Evolutionary conservation across 805 yeast genomes (phyloP).

Genomic region (Vanderwaltozyma yarrowii): DNA sequence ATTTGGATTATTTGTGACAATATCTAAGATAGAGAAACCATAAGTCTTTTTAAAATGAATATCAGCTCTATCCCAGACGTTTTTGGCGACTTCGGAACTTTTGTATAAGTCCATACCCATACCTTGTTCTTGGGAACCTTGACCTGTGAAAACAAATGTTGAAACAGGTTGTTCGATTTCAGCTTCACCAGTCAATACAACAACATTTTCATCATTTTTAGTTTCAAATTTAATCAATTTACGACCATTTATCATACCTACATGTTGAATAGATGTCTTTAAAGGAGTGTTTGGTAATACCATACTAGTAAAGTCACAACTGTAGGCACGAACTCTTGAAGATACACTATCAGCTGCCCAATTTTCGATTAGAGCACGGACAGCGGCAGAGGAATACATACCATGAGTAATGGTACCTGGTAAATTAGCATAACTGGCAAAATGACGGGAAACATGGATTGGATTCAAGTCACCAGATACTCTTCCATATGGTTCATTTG

Average conservation of each 20-base stretch:
- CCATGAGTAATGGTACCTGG: constrained; percentile 99
- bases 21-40: constrained; percentile 94
- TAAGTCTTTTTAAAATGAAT: constrained; percentile 83
- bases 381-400: constrained; percentile 95
- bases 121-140: constrained; percentile 99
- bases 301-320: constrained; percentile 89
- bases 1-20: constrained; percentile 91
- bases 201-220: constrained; percentile 68
- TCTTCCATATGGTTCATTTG: constrained; percentile 92
- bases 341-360: constrained; percentile 98
- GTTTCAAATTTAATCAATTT: constrained; percentile 91
- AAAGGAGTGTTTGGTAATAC: constrained; percentile 91
- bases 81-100: constrained; percentile 81
- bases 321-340: constrained; percentile 89
- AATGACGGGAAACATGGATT: constrained; percentile 91
- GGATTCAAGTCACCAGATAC: constrained; percentile 99
- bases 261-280: constrained; percentile 81
- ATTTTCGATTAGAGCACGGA: constrained; percentile 89
- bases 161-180: constrained; percentile 98
- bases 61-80: constrained; percentile 98
- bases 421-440: constrained; percentile 83
- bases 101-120: constrained; percentile 99
- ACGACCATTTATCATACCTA: constrained; percentile 99
- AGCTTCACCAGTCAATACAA: constrained; percentile 88
- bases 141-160: constrained; percentile 96